phyloP scores from a whole-genome alignment of 768 basidiomycete genomes.

The Leucocoprinus leucothites region DNA sequence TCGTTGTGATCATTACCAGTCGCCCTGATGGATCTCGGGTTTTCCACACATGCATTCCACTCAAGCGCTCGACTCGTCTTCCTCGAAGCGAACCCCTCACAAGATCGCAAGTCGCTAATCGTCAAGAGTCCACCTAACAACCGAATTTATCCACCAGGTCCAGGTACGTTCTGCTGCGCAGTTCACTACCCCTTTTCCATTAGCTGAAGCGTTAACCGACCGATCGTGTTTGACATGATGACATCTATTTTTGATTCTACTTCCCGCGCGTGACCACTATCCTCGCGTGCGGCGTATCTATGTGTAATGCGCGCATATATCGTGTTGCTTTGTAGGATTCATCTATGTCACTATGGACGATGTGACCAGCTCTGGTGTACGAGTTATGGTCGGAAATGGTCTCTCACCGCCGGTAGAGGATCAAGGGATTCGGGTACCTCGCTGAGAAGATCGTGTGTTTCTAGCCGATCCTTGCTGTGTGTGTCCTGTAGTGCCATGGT shows the following conservation, averaged over 20 bases:
- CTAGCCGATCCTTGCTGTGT: too few species aligned
- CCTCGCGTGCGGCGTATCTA: too few species aligned
- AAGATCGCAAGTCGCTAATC: conserved; percentile 27
- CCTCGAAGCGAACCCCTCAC: conserved; percentile 29
- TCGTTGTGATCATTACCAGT: conserved; percentile 20
- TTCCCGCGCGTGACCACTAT: not conserved
- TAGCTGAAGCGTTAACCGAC: too few species aligned
- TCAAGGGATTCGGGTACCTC: conserved; percentile 23
- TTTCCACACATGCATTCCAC: conserved; percentile 38
- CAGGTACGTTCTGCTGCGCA: conserved; percentile 20
- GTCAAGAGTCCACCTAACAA: conserved; percentile 32
- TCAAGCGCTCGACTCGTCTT: conserved; percentile 35
- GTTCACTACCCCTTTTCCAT: not conserved
- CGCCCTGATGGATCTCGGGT: conserved; percentile 37
- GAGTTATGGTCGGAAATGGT: conserved; percentile 37
- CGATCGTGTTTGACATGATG: too few species aligned
- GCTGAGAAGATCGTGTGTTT: too few species aligned
- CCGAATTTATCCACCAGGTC: conserved; percentile 36
- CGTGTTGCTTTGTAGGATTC: conserved; percentile 15
- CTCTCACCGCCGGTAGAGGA: conserved; percentile 34
- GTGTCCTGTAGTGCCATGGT: too few species aligned
- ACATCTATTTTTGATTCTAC: not conserved
- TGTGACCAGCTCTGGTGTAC: conserved; percentile 34
- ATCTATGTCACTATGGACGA: conserved; percentile 30
- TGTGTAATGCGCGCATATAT: not conserved